These are phyloP conservation scores for Emydomyces testavorans DNA, from an alignment of 2,329 filamentous ascomycete genomes.

Conservation along the genomic window DNA sequence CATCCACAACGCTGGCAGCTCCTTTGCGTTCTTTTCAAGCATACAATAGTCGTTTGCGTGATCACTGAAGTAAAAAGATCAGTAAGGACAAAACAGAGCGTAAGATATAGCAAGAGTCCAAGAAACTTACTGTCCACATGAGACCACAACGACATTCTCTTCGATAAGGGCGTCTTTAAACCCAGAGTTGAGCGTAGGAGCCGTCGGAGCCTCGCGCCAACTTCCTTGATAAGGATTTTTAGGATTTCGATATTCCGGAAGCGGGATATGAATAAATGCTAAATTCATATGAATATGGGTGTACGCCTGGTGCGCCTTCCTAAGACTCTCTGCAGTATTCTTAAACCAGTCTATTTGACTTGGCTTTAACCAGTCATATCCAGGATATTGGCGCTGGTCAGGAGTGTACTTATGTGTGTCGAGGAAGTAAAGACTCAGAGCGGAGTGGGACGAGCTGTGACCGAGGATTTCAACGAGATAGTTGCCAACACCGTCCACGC, in stretches of 20 bases:
- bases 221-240: constrained; percentile 54
- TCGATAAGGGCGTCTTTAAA: constrained; percentile 83
- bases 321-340: constrained; percentile 59
- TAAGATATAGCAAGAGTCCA: background rate
- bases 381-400: constrained; percentile 74
- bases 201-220: constrained; percentile 75
- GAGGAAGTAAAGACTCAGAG: constrained; percentile 85
- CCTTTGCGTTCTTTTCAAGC: constrained; percentile 46
- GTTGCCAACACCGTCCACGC: constrained; percentile 84
- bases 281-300: constrained; percentile 89
- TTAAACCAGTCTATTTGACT: constrained; percentile 94
- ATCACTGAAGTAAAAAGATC: constrained; percentile 46
- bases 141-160: constrained; percentile 74
- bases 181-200: constrained; percentile 79
- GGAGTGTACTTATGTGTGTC: constrained; percentile 89
- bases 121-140: constrained; percentile 68
- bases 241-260: constrained; percentile 69
- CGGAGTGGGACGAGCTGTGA: constrained; percentile 69
- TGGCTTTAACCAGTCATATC: constrained; percentile 94
- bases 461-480: constrained; percentile 86
- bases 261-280: constrained; percentile 92
- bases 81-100: background rate
- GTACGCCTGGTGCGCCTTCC: constrained; percentile 70
- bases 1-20: constrained; percentile 79
- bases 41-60: constrained; percentile 96